Evolutionary conservation across 2,329 filamentous ascomycete genomes (phyloP).

Genomic region (Neocatenulostroma microsporum): DNA sequence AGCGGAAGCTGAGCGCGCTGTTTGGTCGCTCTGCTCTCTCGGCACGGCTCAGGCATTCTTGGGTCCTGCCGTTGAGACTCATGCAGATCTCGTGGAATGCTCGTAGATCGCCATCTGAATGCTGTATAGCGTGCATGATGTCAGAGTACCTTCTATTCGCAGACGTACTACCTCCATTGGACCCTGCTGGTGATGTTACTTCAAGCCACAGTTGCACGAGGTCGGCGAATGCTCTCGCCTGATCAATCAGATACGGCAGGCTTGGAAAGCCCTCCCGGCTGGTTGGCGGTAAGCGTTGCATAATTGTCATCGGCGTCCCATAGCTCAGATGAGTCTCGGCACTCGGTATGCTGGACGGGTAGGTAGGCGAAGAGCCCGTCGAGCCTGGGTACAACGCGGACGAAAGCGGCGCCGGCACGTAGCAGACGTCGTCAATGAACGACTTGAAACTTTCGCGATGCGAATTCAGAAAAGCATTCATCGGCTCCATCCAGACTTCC

Average conservation of each 20-base stretch:
- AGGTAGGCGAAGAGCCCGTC: constrained; percentile 19
- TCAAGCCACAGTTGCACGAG: constrained; percentile 76
- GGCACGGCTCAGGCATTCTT: constrained; percentile 44
- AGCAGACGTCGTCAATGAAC: constrained; percentile 80
- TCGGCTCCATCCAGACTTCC: constrained; percentile 98
- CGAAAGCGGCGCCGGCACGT: constrained; percentile 62
- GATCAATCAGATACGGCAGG: constrained; percentile 85
- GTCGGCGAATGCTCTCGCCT: constrained; percentile 74
- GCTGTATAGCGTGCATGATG: constrained; percentile 26
- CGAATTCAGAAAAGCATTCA: constrained; percentile 77
- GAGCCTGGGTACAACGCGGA: constrained; percentile 37
- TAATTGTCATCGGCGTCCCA: constrained; percentile 84
- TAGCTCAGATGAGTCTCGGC: constrained; percentile 46
- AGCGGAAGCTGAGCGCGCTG: constrained; percentile 41
- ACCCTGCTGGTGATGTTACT: constrained; percentile 23
- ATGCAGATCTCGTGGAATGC: constrained; percentile 45
- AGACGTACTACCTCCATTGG: constrained; percentile 7
- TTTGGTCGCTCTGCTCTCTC: constrained; percentile 46
- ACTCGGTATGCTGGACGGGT: constrained; percentile 20
- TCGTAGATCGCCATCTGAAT: constrained; percentile 38
- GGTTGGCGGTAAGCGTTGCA: constrained; percentile 68
- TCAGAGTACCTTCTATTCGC: constrained; percentile 23
- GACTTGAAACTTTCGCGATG: constrained; percentile 75
- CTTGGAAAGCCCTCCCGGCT: constrained; percentile 89
- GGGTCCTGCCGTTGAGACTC: constrained; percentile 40